Percentiles rank a stretch among this genome's conserved stretches.
Conservation (phyloP, 805 yeast species). For the Hyphopichia homilentoma region DNA sequence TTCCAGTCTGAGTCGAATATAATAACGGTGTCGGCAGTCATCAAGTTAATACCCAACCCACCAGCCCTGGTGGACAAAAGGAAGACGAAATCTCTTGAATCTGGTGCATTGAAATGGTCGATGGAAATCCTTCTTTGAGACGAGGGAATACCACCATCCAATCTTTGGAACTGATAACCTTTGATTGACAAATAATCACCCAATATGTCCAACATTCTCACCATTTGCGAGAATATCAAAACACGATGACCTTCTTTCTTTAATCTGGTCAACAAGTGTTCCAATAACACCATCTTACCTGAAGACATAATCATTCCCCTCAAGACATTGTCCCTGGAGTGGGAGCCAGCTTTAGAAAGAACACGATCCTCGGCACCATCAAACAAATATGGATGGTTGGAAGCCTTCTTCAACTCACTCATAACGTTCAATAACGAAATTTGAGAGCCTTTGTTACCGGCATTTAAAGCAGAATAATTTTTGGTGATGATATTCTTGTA, state of each 20-base stretch:
- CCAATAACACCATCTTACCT: constrained; percentile 96
- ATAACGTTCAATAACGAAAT: constrained; percentile 85
- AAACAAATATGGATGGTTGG: constrained; percentile 94
- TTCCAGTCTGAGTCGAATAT: constrained; percentile 99
- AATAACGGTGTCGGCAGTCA: constrained; percentile 99
- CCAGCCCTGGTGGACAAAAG: constrained; percentile 95
- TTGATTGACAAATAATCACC: constrained; percentile 90
- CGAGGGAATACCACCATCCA: constrained; percentile 96
- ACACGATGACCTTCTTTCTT: constrained; percentile 95
- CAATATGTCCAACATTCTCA: constrained; percentile 87
- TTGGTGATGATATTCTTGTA: constrained; percentile 90
- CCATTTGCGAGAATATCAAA: constrained; percentile 95
- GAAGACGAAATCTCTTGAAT: constrained; percentile 86
- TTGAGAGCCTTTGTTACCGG: constrained; percentile 71
- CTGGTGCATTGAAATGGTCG: constrained; percentile 95
- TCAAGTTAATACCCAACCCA: constrained; percentile 94
- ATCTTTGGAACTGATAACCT: constrained; percentile 83
- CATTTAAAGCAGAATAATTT: constrained; percentile 86
- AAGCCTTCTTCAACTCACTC: constrained; percentile 95
- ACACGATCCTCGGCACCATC: constrained; percentile 89
- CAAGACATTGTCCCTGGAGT: constrained; percentile 72
- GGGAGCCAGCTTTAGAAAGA: constrained; percentile 56
- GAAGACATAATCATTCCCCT: constrained; percentile 96
- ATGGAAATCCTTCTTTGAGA: constrained; percentile 90
- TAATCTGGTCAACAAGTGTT: constrained; percentile 78